Base-by-base conservation (phyloP, 345 rosid species). In the Odontarrhena argentea region DNA sequence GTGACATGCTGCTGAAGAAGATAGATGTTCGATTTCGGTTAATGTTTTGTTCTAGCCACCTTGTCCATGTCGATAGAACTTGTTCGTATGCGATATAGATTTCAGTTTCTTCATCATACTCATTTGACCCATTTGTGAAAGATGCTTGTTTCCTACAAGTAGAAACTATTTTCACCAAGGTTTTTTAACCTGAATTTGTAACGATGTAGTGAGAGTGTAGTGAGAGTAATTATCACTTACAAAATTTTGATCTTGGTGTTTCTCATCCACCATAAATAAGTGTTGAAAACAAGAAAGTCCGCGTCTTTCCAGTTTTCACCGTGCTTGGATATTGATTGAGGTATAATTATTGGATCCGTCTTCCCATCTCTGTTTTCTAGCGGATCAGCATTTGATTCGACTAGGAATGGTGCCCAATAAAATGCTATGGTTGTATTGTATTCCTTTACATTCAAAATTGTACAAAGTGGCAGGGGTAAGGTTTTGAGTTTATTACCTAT, bases 1-100 rank as follows among this genome's bases (percentile, higher is more conserved):
- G 97, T 34, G 99, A 81, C 89, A 75, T 72, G 86, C 96, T 86
- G 69, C 75, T 82, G 78, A 94, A 94, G 86, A 91, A 91, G 69
- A 87, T 82, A 0, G 74, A 65, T 8, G 96, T 85, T 6, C 69
- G 78, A 59, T 68, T 80, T 6, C 88, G 63, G 72, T 94, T 78
- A 9, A 91, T 67, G 62, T 86, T 94, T 54, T 78, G 69, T 5
- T 87, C 89, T 37, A 82, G 71, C 97, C 99, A 94, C 1, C 71
- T 77, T 9, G 70, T 71, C 99, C 91, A 91, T 71, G 89, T 77
- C 50, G 41, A 70, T 76, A 91, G 47, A 15, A 81, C 95, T 59
- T 79, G 78, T 43, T 74, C 74, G 50, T 88, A 94, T 8, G 76
- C 84, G 3, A 45, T 45, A 3, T 77, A 62, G 70, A 76, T 67